These are phyloP conservation scores for Fusarium sp. DNA, from an alignment of 2,329 filamentous ascomycete genomes.

Conservation along the genomic window DNA sequence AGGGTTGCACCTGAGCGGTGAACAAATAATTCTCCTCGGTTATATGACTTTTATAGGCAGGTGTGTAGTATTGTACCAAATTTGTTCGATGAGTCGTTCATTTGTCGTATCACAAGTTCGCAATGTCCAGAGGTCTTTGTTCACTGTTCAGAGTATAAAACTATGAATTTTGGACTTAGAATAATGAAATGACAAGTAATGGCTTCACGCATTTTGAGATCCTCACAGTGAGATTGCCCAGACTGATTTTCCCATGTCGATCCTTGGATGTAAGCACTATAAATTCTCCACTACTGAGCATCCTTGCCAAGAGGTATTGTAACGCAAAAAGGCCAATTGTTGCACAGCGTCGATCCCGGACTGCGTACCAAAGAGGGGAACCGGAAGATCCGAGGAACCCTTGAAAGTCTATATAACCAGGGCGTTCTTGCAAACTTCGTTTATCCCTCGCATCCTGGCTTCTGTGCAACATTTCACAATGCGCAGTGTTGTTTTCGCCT, in stretches of 20 bases:
- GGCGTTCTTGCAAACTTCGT: rapidly evolving
- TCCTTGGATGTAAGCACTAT: background rate
- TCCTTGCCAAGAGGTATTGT: background rate
- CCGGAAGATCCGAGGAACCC: background rate
- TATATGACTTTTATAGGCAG: background rate
- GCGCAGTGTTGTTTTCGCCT: background rate
- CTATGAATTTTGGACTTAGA: background rate
- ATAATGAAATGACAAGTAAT: background rate
- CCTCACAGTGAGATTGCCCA: background rate
- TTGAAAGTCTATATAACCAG: background rate
- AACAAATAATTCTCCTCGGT: background rate
- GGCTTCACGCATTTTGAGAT: no score
- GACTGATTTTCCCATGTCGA: no score
- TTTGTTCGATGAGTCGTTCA: rapidly evolving
- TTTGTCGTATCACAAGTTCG: no score
- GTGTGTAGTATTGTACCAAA: background rate
- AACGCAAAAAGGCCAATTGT: background rate
- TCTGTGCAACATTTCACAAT: background rate
- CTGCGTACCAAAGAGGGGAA: background rate
- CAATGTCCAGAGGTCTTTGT: no score
- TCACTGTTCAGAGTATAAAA: no score
- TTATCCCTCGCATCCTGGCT: rapidly evolving
- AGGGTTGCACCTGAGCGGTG: background rate
- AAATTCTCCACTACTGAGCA: background rate
- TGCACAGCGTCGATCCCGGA: background rate